Percentiles rank a stretch among this genome's conserved stretches.
Evolutionary conservation across 306 rosid genomes (phyloP).

Genomic region (Urtica urens): DNA sequence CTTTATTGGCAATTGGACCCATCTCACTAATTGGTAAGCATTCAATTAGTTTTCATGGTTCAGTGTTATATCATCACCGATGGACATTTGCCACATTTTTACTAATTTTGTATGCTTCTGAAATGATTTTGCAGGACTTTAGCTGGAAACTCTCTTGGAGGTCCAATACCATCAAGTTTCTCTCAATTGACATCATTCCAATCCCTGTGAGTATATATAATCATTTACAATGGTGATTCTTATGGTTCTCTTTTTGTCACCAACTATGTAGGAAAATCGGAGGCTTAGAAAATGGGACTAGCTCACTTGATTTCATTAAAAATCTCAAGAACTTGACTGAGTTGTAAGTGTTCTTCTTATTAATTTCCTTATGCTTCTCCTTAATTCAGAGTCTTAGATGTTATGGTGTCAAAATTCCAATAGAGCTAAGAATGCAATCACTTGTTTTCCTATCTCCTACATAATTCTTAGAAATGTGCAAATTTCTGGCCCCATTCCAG

Average conservation of each 20-base stretch:
- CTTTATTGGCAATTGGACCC: slow-evolving; percentile 26
- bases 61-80: neutral
- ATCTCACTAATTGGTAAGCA: slow-evolving; percentile 10
- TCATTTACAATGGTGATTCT: neutral
- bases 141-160: slow-evolving; percentile 23
- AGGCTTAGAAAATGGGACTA: slow-evolving; percentile 17
- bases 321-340: slow-evolving; percentile 9
- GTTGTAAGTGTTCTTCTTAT: slow-evolving; percentile 14
- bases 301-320: slow-evolving; percentile 15
- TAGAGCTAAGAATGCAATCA: too few species aligned
- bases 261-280: slow-evolving; percentile 11
- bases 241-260: neutral
- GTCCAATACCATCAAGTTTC: slow-evolving; percentile 26
- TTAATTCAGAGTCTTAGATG: too few species aligned
- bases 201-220: slow-evolving; percentile 13
- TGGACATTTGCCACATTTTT: neutral
- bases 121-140: slow-evolving; percentile 7
- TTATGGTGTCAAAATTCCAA: too few species aligned
- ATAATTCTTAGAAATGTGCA: slow-evolving; percentile 20
- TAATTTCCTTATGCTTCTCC: neutral
- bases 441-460: neutral
- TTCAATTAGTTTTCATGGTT: neutral
- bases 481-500: slow-evolving; percentile 16
- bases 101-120: neutral
- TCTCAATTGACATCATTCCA: slow-evolving; percentile 14